Evolutionary conservation across 1,139 yeast genomes (phyloP).

Genomic region (Kluyveromyces sp.): DNA sequence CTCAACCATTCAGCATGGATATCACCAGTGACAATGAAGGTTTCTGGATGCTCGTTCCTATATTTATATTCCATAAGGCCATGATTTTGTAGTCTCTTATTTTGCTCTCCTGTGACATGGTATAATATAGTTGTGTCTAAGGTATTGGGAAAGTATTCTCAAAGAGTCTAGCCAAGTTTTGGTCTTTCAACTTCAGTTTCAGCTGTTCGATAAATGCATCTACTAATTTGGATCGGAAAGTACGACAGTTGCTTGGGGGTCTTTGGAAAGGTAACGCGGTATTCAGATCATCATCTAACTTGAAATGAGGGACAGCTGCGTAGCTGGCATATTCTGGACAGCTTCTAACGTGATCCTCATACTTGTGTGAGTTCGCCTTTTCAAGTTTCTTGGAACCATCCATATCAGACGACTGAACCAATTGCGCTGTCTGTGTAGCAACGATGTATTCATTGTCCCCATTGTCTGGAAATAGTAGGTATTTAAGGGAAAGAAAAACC

Average conservation of each 20-base stretch:
- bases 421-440: background rate
- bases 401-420: background rate
- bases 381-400: background rate
- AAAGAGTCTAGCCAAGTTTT: slow-evolving; percentile 64
- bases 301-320: slow-evolving; percentile 37
- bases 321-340: slow-evolving; percentile 28
- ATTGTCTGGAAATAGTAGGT: background rate
- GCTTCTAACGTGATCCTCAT: background rate
- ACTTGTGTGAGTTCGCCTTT: background rate
- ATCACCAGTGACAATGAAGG: slow-evolving; percentile 84
- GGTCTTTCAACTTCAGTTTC: slow-evolving; percentile 42
- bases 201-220: slow-evolving; percentile 56
- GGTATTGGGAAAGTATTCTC: slow-evolving; percentile 81
- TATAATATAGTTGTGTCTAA: slow-evolving; percentile 80
- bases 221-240: slow-evolving; percentile 56
- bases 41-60: slow-evolving; percentile 31
- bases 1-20: slow-evolving; percentile 86
- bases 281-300: slow-evolving; percentile 32
- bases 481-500: background rate
- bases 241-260: slow-evolving; percentile 64
- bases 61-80: slow-evolving; percentile 1
- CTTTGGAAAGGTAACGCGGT: slow-evolving; percentile 62
- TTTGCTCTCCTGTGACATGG: slow-evolving; percentile 37
- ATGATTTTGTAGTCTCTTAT: slow-evolving; percentile 7
- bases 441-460: background rate